Evolutionary conservation across 2,329 filamentous ascomycete genomes (phyloP), one percentile per base, ranked within the genome.

Genomic region (Fusarium robinianum): DNA sequence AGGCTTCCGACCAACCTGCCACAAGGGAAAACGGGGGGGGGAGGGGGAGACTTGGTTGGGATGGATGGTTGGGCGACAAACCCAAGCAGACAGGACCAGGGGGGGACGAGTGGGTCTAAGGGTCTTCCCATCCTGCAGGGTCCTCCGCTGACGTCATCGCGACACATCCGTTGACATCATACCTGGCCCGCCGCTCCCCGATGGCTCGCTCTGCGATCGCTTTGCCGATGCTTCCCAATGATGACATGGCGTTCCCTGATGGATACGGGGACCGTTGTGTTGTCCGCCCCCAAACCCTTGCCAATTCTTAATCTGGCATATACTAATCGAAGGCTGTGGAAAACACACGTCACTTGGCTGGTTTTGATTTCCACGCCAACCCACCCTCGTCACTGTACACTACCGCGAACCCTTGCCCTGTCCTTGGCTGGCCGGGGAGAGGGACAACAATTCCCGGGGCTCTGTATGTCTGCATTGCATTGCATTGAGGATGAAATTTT

Each of bases 121-220:
- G 63, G 63, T 65, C 65, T 60, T 66, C 35, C 37, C 10, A 7
- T n/a, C n/a, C n/a, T n/a, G 61, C 61, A 63, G 60, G 58, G 58
- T 59, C 58, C 50, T n/a, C n/a, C n/a, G 25, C 9, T 48, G 41
- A 55, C 52, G 51, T 55, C 52, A 55, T 39, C 27, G 31, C 10
- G 5, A 24, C 8, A 12, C 27, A 24, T 26, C 16, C 16, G 25
- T 12, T 56, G 47, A 58, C 51, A 43, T 53, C 52, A 57, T 44
- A 8, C 10, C 23, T 16, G 22, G 35, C 34, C 29, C 26, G 31
- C 32, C 11, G 14, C 51, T 48, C 25, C 51, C 16, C 35, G 15
- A 34, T 27, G 44, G 30, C 37, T 39, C 41, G 11, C 29, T 19
- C 14, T 25, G 21, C 41, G 27, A 55, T 26, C 35, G 35, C 32